phyloP scores from a whole-genome alignment of 2,329 filamentous ascomycete genomes.

The Dendrostoma leiphaemia region DNA sequence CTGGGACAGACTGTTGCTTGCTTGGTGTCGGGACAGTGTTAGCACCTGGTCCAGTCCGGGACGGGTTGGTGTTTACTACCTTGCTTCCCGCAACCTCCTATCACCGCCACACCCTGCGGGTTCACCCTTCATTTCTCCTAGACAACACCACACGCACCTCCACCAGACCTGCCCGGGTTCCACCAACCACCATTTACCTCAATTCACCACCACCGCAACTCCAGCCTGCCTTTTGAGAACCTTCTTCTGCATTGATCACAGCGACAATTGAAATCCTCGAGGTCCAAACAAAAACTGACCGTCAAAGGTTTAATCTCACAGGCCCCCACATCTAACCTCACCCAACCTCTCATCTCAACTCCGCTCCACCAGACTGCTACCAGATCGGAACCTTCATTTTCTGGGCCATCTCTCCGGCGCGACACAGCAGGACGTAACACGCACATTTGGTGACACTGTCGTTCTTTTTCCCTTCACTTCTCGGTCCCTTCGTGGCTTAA shows the following conservation, averaged over 20 bases:
- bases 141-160: neutral
- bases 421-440: neutral
- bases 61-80: too few relatives aligned
- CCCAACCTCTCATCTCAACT: neutral
- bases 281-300: neutral
- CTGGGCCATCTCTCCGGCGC: neutral
- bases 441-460: neutral
- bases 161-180: neutral
- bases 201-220: neutral
- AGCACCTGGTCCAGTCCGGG: neutral
- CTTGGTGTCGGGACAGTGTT: neutral
- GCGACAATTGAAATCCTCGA: neutral
- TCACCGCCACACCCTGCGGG: neutral
- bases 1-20: too few relatives aligned
- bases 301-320: neutral
- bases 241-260: neutral
- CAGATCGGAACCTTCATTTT: neutral
- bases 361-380: too few relatives aligned
- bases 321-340: neutral
- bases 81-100: neutral
- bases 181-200: neutral
- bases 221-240: neutral
- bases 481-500: neutral
- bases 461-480: neutral
- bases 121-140: slow-evolving; percentile 1